These are phyloP conservation scores for Globisporangium sylvaticum DNA, from an alignment of 352 stramenopile species.

Conservation along the genomic window DNA sequence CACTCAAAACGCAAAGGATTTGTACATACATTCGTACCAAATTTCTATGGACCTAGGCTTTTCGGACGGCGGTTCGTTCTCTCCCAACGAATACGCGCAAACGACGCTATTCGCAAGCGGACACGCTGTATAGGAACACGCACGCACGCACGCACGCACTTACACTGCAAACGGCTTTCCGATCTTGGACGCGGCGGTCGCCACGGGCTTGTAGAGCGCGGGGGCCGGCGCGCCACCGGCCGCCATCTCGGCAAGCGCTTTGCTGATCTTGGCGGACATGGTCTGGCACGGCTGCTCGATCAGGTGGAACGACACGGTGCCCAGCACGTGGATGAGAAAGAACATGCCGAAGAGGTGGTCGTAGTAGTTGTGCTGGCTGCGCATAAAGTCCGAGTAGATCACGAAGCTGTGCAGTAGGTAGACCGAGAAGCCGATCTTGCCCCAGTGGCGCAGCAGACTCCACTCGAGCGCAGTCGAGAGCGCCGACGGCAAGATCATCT, in stretches of 20 bases:
- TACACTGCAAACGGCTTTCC: background rate
- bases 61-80: no score
- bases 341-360: conserved; percentile 13
- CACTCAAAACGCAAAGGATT: no score
- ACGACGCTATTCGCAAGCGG: background rate
- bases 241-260: conserved; percentile 7
- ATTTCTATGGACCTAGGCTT: no score
- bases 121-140: background rate
- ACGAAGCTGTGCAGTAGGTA: conserved; percentile 45
- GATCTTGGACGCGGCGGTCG: background rate
- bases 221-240: background rate
- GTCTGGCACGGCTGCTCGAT: conserved; percentile 44
- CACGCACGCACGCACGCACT: background rate
- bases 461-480: conserved; percentile 6
- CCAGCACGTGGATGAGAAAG: conserved; percentile 23
- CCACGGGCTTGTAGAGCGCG: background rate
- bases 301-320: conserved; percentile 32
- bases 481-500: conserved; percentile 13
- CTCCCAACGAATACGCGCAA: no score
- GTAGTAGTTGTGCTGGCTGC: conserved; percentile 21
- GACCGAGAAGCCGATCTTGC: conserved; percentile 37
- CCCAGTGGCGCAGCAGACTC: conserved; percentile 17
- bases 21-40: no score
- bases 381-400: conserved; percentile 15
- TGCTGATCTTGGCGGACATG: conserved; percentile 29